Evolutionary conservation across 2,329 filamentous ascomycete genomes (phyloP).

Genomic region (Clonostachys chloroleuca): DNA sequence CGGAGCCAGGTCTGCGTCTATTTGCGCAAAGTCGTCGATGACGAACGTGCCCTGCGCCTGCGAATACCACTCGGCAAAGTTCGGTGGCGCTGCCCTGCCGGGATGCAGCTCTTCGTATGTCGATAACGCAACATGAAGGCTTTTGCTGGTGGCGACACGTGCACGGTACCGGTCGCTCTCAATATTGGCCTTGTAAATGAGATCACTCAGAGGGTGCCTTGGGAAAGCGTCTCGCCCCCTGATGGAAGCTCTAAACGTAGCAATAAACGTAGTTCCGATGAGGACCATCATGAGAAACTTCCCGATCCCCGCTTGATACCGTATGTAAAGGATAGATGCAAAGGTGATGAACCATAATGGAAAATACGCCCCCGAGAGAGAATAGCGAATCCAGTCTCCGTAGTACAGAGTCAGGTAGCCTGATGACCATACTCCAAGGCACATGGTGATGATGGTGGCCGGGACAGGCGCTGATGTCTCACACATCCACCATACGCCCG

Average conservation of each 20-base stretch:
- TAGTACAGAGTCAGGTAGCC: constrained; percentile 16
- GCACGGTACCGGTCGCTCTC: constrained; percentile 44
- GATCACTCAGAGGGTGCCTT: constrained; percentile 40
- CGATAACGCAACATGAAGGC: constrained; percentile 36
- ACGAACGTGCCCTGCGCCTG: constrained; percentile 70
- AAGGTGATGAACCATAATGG: constrained; percentile 30
- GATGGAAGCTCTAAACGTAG: neutral
- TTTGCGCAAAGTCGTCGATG: constrained; percentile 78
- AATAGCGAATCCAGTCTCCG: constrained; percentile 40
- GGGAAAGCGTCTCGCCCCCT: neutral
- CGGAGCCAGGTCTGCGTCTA: constrained; percentile 68
- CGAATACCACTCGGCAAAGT: constrained; percentile 82
- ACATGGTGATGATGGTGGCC: constrained; percentile 34
- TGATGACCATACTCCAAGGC: constrained; percentile 23
- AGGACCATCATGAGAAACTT: constrained; percentile 36
- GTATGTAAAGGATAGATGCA: constrained; percentile 37
- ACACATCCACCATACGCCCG: constrained; percentile 38
- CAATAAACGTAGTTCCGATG: constrained; percentile 23
- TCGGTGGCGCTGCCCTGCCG: constrained; percentile 68
- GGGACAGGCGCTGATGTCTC: constrained; percentile 39
- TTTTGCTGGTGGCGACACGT: constrained; percentile 40
- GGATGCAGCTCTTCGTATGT: constrained; percentile 50
- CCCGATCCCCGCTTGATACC: constrained; percentile 34
- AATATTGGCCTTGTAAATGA: constrained; percentile 43
- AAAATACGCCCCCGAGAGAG: constrained; percentile 23